These are phyloP conservation scores for Acorus gramineus DNA, from an alignment of 106 monocot species.

Conservation along the genomic window DNA sequence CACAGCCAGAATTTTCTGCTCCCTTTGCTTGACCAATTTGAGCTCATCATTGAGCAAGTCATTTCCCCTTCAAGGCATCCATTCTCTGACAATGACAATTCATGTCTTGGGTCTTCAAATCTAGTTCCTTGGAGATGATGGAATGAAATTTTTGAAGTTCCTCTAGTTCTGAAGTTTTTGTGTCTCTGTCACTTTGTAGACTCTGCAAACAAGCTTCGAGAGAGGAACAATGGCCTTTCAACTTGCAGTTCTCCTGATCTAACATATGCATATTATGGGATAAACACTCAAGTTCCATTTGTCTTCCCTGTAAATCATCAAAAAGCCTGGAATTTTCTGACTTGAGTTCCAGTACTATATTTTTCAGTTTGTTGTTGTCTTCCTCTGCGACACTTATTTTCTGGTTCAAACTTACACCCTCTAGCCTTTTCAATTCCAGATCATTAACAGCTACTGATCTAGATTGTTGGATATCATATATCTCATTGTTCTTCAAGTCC, in stretches of 20 bases:
- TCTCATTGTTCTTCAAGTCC: too few species aligned
- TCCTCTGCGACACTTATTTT: too few species aligned
- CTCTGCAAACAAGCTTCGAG: conserved; percentile 12
- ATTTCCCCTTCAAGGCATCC: conserved; percentile 19
- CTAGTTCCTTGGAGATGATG: conserved; percentile 19
- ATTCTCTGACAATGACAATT: conserved; percentile 5
- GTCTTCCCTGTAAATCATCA: conserved; percentile 12
- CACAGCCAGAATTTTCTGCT: conserved; percentile 8
- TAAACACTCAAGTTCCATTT: conserved; percentile 12
- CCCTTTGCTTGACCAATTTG: conserved; percentile 5
- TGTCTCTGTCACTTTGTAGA: conserved; percentile 22
- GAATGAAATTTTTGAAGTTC: conserved; percentile 8
- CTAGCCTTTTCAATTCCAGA: conserved; percentile 13
- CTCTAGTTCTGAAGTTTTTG: conserved; percentile 20
- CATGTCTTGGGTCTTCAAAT: conserved; percentile 10
- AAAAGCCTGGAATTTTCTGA: conserved; percentile 17
- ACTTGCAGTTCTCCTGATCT: conserved; percentile 19
- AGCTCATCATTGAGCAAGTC: conserved; percentile 26
- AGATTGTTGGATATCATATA: too few species aligned
- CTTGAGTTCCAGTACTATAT: conserved; percentile 14
- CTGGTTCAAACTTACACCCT: not conserved
- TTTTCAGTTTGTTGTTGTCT: conserved; percentile 22
- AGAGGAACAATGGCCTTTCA: conserved; percentile 18
- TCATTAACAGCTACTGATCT: too few species aligned
- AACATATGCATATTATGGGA: not conserved